Evolutionary conservation across 805 yeast species (phyloP).

Genomic region (Metschnikowia peoriensis): DNA sequence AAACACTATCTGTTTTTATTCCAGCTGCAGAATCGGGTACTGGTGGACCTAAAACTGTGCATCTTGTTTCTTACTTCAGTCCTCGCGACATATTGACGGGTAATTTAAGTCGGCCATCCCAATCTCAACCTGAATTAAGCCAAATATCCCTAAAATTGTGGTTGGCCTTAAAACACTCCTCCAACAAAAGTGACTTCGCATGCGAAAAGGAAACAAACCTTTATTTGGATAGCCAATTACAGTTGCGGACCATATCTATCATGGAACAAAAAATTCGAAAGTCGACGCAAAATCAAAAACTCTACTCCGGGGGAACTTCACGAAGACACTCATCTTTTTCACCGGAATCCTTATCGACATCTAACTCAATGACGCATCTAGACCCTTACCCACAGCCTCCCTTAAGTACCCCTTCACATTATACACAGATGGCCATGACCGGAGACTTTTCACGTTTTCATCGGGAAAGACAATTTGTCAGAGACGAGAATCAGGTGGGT

Average conservation of each 20-base stretch:
- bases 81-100: constrained; percentile 69
- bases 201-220: constrained; percentile 51
- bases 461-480: no score
- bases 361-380: no score
- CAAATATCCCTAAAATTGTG: constrained; percentile 48
- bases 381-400: no score
- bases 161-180: constrained; percentile 55
- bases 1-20: constrained; percentile 70
- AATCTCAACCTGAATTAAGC: constrained; percentile 50
- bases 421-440: no score
- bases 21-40: constrained; percentile 22
- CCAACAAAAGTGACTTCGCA: constrained; percentile 55
- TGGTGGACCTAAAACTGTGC: constrained; percentile 49
- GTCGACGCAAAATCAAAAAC: not conserved
- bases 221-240: constrained; percentile 44
- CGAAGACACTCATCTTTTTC: not conserved
- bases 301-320: not conserved
- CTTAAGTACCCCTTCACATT: no score
- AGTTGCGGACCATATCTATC: constrained; percentile 36
- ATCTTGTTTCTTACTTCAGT: constrained; percentile 75
- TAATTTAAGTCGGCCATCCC: constrained; percentile 56
- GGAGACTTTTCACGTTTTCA: no score
- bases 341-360: no score
- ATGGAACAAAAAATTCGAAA: not conserved
- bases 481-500: no score